These are phyloP conservation scores for Adansonia digitata DNA, from an alignment of 345 rosid species.

Conservation along the genomic window DNA sequence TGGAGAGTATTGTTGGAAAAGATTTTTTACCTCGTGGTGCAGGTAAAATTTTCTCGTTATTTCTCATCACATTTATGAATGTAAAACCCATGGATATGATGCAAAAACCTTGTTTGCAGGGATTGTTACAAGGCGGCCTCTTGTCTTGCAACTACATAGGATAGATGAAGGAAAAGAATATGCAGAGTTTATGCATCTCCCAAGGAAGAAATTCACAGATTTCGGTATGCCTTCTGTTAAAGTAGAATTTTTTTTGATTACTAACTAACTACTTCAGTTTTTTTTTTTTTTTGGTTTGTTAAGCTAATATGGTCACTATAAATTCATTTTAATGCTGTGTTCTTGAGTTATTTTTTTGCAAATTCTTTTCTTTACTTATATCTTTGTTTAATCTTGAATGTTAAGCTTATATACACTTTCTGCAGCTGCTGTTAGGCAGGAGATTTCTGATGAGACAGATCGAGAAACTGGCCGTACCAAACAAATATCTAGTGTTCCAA, in stretches of 20 bases:
- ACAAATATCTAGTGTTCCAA: constrained; percentile 80
- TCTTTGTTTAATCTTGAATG: background rate
- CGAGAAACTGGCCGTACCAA: constrained; percentile 89
- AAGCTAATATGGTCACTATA: background rate
- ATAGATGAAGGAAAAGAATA: constrained; percentile 88
- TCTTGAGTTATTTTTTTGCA: background rate
- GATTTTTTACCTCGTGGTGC: constrained; percentile 97
- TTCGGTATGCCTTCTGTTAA: constrained; percentile 47
- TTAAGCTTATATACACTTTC: constrained; percentile 6
- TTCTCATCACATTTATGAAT: background rate
- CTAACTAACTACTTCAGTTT: background rate
- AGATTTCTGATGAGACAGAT: constrained; percentile 92
- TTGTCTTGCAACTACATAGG: constrained; percentile 90
- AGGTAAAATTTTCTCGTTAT: constrained; percentile 36
- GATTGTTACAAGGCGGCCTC: constrained; percentile 96
- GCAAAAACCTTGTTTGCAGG: constrained; percentile 45
- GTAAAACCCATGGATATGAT: constrained; percentile 10
- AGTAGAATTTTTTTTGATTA: background rate
- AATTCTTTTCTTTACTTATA: background rate
- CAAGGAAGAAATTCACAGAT: constrained; percentile 77
- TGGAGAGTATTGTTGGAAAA: constrained; percentile 91
- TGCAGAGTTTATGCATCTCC: constrained; percentile 96
- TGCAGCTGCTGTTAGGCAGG: constrained; percentile 84
- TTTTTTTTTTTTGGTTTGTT: background rate
- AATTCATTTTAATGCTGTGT: background rate